These are phyloP conservation scores for Hygrophila difformis DNA, from an alignment of 257 asterid genomes.

Conservation along the genomic window DNA sequence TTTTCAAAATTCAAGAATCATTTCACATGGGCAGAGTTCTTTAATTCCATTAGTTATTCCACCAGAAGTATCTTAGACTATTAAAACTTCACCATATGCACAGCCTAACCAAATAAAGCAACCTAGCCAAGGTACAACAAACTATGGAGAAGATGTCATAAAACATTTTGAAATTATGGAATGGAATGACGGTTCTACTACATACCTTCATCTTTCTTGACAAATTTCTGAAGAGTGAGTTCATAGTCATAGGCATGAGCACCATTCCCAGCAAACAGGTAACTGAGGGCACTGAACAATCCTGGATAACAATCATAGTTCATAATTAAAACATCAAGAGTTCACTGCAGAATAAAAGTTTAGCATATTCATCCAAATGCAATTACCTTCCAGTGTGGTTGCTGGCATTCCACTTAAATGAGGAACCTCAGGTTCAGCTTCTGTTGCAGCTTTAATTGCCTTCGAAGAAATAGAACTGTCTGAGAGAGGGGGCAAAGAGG, in stretches of 20 bases:
- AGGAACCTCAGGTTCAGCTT: constrained; percentile 52
- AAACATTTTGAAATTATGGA: constrained; percentile 4
- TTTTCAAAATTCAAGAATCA: too few species aligned
- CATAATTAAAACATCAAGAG: constrained; percentile 17
- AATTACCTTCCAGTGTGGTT: constrained; percentile 54
- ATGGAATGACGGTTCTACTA: constrained; percentile 6
- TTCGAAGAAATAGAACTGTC: constrained; percentile 22
- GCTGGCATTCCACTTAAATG: constrained; percentile 76
- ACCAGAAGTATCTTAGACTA: too few species aligned
- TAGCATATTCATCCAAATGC: too few species aligned
- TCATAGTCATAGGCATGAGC: constrained; percentile 60
- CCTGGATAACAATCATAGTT: constrained; percentile 38
- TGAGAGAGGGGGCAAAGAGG: constrained; percentile 14
- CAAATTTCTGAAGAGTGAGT: constrained; percentile 51
- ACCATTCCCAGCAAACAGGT: constrained; percentile 75
- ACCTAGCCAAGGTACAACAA: too few species aligned
- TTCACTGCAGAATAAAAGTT: constrained; percentile 11
- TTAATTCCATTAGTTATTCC: too few species aligned
- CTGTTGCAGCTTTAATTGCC: constrained; percentile 84
- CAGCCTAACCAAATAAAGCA: too few species aligned
- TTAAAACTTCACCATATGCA: too few species aligned
- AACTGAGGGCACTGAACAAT: constrained; percentile 69
- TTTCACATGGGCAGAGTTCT: too few species aligned
- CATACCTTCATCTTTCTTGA: constrained; percentile 61
- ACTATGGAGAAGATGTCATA: not conserved